Base-by-base conservation (phyloP, 805 yeast genomes). In the Hanseniaspora taiwanica region DNA sequence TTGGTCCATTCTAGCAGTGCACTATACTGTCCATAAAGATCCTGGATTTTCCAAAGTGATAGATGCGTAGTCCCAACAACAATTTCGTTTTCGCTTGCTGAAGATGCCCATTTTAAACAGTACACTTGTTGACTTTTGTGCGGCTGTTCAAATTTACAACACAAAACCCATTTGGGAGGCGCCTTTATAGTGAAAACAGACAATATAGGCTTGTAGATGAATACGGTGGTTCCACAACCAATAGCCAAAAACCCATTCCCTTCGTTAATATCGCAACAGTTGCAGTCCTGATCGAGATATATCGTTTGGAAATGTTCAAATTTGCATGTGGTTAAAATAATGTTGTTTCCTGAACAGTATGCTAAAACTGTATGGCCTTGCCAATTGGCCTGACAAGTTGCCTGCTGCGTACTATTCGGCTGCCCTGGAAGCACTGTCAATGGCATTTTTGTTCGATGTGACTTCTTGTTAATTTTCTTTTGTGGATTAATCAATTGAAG, bases 301-400 rank as follows among this genome's bases (percentile, higher is more conserved):
- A 85, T 62, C 0, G 95, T 85, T 57, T 89, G 97, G 14, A 86
- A 59, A 44, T 79, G 61, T 19, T 62, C 58, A 43, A 68, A 62
- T 36, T 68, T 63, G 44, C 71, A 68, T 6, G 79, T 66, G 2
- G 78, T 54, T 4, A 81, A 69, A 25, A 89, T 81, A 48, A 89
- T 64, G 55, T 84, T 85, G 60, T 85, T 85, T 1, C 95, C 96
- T 1, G 96, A 83, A 43, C 86, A 81, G 55, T 89, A 89, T 1
- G 76, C 76, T 25, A 81, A 60, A 2, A 85, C 58, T 39, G 74
- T 71, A 44, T 73, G 74, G 9, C 66, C 65, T 41, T 74, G 74
- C 94, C 94, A 85, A 29, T 63, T 60, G 6, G 67, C 71, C 44
- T 76, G 78, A 32, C 74, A 64, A 19, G 76, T 70, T 1, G 84